Evolutionary conservation across 176 grass and related monocot species (phyloP).

Genomic region (Melocanna baccifera): DNA sequence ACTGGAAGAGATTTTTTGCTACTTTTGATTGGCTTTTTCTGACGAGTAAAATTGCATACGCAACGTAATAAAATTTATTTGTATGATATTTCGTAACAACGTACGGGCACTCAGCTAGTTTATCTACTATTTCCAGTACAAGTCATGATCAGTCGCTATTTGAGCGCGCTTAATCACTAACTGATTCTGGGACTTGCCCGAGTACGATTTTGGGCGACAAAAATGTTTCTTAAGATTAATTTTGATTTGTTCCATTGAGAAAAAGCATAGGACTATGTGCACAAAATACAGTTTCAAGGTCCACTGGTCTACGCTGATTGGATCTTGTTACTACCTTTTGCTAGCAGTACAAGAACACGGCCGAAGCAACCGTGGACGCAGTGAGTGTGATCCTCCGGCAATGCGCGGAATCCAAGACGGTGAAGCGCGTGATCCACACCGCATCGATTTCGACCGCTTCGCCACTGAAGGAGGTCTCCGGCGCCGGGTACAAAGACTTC

Average conservation of each 20-base stretch:
- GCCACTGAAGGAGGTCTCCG: slow-evolving; percentile 29
- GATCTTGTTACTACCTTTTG: not conserved
- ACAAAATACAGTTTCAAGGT: not conserved
- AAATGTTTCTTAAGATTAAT: not conserved
- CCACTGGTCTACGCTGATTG: not conserved
- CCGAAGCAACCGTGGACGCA: slow-evolving; percentile 25
- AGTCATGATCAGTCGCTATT: not conserved
- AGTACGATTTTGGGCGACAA: not conserved
- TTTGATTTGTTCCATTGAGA: not conserved
- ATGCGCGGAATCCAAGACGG: slow-evolving; percentile 48
- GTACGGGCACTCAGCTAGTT: too few species aligned
- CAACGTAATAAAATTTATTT: too few species aligned
- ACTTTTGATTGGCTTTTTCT: too few species aligned
- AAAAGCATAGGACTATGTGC: not conserved
- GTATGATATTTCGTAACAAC: too few species aligned
- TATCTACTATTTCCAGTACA: not conserved
- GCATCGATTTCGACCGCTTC: slow-evolving; percentile 47
- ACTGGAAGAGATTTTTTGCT: too few species aligned
- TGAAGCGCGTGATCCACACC: slow-evolving; percentile 68
- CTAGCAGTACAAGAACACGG: slow-evolving; percentile 51
- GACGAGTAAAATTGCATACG: too few species aligned
- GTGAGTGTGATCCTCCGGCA: slow-evolving; percentile 39
- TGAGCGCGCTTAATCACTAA: not conserved
- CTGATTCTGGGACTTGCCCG: not conserved
- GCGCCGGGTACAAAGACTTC: slow-evolving; percentile 7